Evolutionary conservation across 495 filamentous ascomycete species (phyloP), one percentile per base, ranked within the genome.

Genomic region (Tuber magnatum): DNA sequence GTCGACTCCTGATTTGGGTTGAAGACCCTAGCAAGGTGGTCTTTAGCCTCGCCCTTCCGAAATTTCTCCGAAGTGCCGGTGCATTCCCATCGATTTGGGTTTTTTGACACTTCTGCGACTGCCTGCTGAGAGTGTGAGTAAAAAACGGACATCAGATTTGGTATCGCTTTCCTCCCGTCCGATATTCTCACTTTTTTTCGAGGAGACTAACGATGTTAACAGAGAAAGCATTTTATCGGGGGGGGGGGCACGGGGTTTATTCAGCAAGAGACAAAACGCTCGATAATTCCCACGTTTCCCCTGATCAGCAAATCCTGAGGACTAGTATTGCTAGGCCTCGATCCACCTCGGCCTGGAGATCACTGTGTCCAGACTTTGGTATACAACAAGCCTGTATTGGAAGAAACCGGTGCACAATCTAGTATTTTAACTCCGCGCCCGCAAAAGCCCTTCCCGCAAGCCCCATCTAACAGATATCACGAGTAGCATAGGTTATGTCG

Each of bases 401-500:
- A 56, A 56, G 51, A 56, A 28, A 4, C 51, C 9, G 51, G n/a
- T 56, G 51, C 24, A 10, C 24, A 28, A 3, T 56, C 51, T 56
- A 28, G 9, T 56, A 3, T 56, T 56, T 56, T 56, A 56, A n/a
- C 51, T 56, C n/a, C 51, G 10, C 9, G 28, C 9, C 51, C 10
- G 48, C 48, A 24, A 24, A 51, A 51, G 8, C 24, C 48, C 48
- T n/a, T n/a, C 1, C 24, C 51, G 28, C 73, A 39, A 75, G n/a
- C 28, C 68, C 69, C 73, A 46, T 24, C 42, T 40, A 43, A 70
- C 43, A 18, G 43, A 39, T 68, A 69, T 68, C 68, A 41, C 22
- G 46, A 48, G 28, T 32, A 42, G 18, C 32, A 74, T 65, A 75
- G 68, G 39, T 38, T 39, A 41, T 16, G n/a, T 76, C 41, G 43